Base-by-base conservation (phyloP, 1,284 basidiomycete species). In the Boletus holoroseus region DNA sequence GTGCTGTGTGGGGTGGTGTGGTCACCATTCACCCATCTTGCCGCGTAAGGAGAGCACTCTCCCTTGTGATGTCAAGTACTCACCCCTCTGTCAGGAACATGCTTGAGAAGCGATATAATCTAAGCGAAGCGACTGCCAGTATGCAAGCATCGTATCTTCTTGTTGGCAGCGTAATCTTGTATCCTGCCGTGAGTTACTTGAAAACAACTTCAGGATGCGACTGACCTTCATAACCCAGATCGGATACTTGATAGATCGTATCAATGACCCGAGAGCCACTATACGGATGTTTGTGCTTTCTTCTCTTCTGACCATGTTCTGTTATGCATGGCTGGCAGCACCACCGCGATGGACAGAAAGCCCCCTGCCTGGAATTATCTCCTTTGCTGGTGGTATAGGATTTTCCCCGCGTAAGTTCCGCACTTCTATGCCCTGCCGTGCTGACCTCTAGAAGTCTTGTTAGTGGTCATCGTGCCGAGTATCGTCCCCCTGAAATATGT, bases 11-110 rank as follows among this genome's bases (percentile, higher is more conserved):
- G 88, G n/a, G 73, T 78, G 54, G 81, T 88, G 34, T 91, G 88
- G 88, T 73, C 78, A 13, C 88, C 88, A 1, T 90, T 89, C 62
- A 79, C 79, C 12, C 87, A 91, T 61, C 79, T 91, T 39, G 79
- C 83, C 15, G 76, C 88, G 84, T 86, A 60, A 62, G 82, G 68
- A 47, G 7, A 16, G 38, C 26, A 22, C 3, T 42, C 12, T 41
- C 22, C 16, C 5, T 27, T 38, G 6, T 41, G 24, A 37, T n/a
- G n/a, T 39, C 8, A 26, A 32, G 7, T 48, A 16, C 50, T 59
- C 39, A 52, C 28, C 31, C 6, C 48, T 44, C 15, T 43, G 27
- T 39, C 56, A 88, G 85, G n/a, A 88, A 88, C 60, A 76, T 91
- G 45, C 78, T 91, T 31, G 79, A 91, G 63, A 75, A 72, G 34